Evolutionary conservation across 106 monocot species (phyloP), one percentile per base, ranked within the genome.

Genomic region (Phalaenopsis aphrodite): DNA sequence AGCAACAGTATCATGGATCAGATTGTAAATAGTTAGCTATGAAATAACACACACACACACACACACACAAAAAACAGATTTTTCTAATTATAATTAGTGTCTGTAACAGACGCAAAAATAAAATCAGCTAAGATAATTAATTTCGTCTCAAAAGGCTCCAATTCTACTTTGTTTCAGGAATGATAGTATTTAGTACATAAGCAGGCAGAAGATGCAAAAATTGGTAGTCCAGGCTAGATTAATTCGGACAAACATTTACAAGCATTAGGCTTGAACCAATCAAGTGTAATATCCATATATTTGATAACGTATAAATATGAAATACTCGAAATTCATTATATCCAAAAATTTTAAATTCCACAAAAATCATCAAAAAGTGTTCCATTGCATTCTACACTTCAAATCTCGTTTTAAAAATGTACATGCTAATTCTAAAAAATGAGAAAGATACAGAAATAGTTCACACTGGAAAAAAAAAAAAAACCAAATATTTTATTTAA

Each of bases 1-100:
- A 79, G 30, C 21, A 61, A 52, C 41, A n/a, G n/a, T 42, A 67
- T 48, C 48, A 56, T 72, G 19, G 41, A 78, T 74, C 79, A 87
- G 38, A 19, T 52, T 43, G 2, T 42, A 11, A 76, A 18, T 38
- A 58, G 6, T 64, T 17, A 72, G 52, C 21, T 47, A 21, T 42
- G 42, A 73, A 73, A 42, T 42, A 73, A 73, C 10, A 69, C 36
- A 69, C 30, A 37, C 24, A 36, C 39, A 71, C 11, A 39, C 41
- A 38, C 14, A 71, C 39, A 30, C 0, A 30, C 0, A 30, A 0
- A 30, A 30, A 30, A 30, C 30, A 30, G 30, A 30, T 30, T 69
- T 71, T 5, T 30, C 41, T 41, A 65, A 15, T 38, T 38, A 41
- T 12, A 38, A 71, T 41, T 38, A 69, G 3, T 39, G 39, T 37